Conservation (phyloP, 768 basidiomycete genomes). For the Sporobolomyces phaffii region DNA sequence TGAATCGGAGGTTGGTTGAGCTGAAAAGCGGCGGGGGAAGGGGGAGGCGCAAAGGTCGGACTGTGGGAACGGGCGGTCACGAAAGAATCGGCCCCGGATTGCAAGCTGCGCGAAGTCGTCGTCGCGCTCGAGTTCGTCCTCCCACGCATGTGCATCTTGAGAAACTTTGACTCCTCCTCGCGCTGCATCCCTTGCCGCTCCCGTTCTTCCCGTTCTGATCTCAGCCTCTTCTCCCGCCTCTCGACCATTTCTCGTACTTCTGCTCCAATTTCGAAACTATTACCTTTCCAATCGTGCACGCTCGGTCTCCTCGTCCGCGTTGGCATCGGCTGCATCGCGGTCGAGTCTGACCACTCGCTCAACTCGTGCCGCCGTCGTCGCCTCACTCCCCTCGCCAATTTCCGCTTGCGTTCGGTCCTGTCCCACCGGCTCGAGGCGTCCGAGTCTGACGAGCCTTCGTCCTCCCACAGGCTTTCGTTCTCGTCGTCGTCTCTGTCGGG, state of each 20-base stretch:
- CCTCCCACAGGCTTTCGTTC: background rate
- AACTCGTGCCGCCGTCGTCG: background rate
- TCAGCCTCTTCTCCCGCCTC: conserved; percentile 16
- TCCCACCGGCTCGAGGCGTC: conserved; percentile 5
- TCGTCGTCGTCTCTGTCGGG: background rate
- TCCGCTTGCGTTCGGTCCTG: background rate
- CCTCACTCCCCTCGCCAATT: background rate
- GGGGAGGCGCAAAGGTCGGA: conserved; percentile 2
- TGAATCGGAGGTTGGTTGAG: conserved; percentile 9
- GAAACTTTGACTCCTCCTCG: conserved; percentile 5
- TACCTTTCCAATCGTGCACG: conserved; percentile 23
- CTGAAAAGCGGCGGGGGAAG: conserved; percentile 5
- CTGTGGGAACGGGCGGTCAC: conserved; percentile 15
- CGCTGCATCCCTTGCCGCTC: background rate
- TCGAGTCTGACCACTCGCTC: background rate
- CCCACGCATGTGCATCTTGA: background rate
- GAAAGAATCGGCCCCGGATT: conserved; percentile 2
- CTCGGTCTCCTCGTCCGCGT: background rate
- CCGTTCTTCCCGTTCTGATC: conserved; percentile 10
- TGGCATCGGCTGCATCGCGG: background rate
- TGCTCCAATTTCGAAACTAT: conserved; percentile 31
- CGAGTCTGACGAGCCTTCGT: background rate
- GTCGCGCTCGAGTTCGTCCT: conserved; percentile 5
- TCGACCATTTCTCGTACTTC: conserved; percentile 24
- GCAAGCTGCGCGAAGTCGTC: background rate